Percentiles rank a stretch among this genome's conserved stretches.
phyloP scores from a whole-genome alignment of 2,329 filamentous ascomycete genomes.

The Alternaria alternata region DNA sequence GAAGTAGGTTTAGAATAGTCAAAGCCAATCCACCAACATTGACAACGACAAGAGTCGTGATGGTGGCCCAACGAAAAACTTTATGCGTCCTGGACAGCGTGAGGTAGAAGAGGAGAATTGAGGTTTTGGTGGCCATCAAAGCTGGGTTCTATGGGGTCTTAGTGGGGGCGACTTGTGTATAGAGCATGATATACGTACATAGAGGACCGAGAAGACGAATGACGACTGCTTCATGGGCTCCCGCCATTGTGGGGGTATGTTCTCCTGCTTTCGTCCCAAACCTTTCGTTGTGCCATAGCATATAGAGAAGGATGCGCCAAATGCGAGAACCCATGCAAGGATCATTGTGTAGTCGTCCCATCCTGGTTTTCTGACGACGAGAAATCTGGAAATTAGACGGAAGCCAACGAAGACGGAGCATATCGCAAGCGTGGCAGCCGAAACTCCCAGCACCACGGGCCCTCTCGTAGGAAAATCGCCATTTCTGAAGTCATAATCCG shows the following conservation, averaged over 20 bases:
- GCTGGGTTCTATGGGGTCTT: slow-evolving; percentile 74
- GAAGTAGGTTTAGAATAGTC: slow-evolving; percentile 86
- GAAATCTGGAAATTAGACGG: slow-evolving; percentile 75
- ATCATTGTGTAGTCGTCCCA: slow-evolving; percentile 85
- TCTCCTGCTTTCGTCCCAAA: slow-evolving; percentile 70
- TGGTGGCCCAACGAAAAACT: slow-evolving; percentile 82
- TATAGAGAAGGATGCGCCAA: slow-evolving; percentile 73
- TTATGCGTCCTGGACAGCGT: slow-evolving; percentile 80
- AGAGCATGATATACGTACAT: slow-evolving; percentile 53
- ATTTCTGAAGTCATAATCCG: slow-evolving; percentile 19
- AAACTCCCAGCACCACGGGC: slow-evolving; percentile 70
- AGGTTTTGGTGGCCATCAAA: slow-evolving; percentile 90
- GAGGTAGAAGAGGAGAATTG: slow-evolving; percentile 91
- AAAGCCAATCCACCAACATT: slow-evolving; percentile 80
- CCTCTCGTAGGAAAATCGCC: slow-evolving; percentile 38
- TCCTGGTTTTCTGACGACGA: slow-evolving; percentile 74
- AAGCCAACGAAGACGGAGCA: slow-evolving; percentile 78
- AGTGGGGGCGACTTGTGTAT: slow-evolving; percentile 16
- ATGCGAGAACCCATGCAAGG: slow-evolving; percentile 76
- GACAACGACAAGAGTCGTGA: slow-evolving; percentile 77
- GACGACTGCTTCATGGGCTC: slow-evolving; percentile 64
- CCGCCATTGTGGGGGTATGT: slow-evolving; percentile 64
- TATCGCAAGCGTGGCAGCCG: slow-evolving; percentile 71
- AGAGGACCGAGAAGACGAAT: slow-evolving; percentile 69
- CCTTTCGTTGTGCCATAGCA: slow-evolving; percentile 70